Evolutionary conservation across 2,329 filamentous ascomycete species (phyloP).

Genomic region (Lomentospora prolificans): DNA sequence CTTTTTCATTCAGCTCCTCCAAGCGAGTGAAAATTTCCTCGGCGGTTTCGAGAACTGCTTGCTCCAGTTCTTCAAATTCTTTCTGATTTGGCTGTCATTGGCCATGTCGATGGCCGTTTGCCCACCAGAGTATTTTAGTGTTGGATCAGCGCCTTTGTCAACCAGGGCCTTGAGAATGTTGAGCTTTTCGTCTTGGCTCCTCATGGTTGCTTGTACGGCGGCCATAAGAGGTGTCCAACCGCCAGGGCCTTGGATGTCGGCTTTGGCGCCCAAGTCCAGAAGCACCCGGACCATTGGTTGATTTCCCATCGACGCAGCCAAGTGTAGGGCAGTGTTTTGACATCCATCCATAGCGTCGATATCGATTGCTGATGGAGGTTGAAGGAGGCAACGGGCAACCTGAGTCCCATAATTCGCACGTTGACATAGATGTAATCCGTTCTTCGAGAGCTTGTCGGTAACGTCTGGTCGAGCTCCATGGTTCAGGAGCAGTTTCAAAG

Average conservation of each 20-base stretch:
- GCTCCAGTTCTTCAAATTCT: background rate
- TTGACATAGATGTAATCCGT: conserved; percentile 20
- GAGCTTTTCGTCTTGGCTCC: conserved; percentile 15
- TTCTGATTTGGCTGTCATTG: conserved; percentile 1
- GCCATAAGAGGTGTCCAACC: conserved; percentile 16
- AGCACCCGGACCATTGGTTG: conserved; percentile 18
- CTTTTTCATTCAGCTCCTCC: background rate
- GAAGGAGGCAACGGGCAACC: conserved; percentile 17
- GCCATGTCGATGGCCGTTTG: conserved; percentile 6
- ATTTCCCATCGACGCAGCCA: conserved; percentile 21
- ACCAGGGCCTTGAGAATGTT: conserved; percentile 16
- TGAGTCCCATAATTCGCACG: conserved; percentile 14
- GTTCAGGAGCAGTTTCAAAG: conserved; percentile 18
- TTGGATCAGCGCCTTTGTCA: conserved; percentile 14
- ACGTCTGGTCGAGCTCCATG: conserved; percentile 17
- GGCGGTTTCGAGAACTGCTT: background rate
- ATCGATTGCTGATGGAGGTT: conserved; percentile 9
- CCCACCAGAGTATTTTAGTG: conserved; percentile 9
- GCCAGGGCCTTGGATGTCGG: conserved; percentile 16
- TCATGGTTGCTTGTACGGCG: conserved; percentile 17
- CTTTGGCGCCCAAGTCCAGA: conserved; percentile 14
- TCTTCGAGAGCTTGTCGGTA: conserved; percentile 15
- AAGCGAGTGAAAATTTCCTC: background rate
- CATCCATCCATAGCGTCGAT: conserved; percentile 15
- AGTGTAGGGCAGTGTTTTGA: conserved; percentile 20